phyloP scores from a whole-genome alignment of 78 protist genomes.

The Dictyostelium citrinum region DNA sequence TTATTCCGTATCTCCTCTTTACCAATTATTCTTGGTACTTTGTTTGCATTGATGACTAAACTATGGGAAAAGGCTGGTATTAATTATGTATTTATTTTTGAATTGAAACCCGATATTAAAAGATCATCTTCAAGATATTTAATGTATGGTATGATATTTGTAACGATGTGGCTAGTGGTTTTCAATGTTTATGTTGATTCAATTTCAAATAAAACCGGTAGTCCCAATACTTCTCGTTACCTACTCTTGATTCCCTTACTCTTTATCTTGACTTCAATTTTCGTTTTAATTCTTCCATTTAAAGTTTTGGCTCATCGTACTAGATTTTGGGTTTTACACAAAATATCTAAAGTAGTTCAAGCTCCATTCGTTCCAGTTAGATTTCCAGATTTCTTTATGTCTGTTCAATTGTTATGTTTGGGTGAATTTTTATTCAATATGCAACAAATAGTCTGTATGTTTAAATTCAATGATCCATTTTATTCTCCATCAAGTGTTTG shows the following conservation, averaged over 20 bases:
- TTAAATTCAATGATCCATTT: background rate
- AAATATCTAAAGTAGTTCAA: slow-evolving; percentile 11
- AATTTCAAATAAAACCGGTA: background rate
- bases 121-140: slow-evolving; percentile 40
- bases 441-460: slow-evolving; percentile 57
- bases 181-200: slow-evolving; percentile 30
- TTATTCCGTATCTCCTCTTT: slow-evolving; percentile 17
- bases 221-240: background rate
- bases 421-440: slow-evolving; percentile 64
- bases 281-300: slow-evolving; percentile 19
- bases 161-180: slow-evolving; percentile 13
- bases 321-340: slow-evolving; percentile 40
- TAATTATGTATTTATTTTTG: slow-evolving; percentile 62
- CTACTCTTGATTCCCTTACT: background rate
- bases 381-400: slow-evolving; percentile 61
- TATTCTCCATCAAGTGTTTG: background rate
- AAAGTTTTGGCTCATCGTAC: slow-evolving; percentile 13
- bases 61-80: slow-evolving; percentile 23
- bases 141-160: slow-evolving; percentile 13
- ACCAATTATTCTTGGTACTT: slow-evolving; percentile 31
- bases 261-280: background rate
- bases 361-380: slow-evolving; percentile 57
- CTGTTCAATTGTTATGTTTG: slow-evolving; percentile 36
- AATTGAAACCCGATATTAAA: slow-evolving; percentile 27
- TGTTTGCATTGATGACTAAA: slow-evolving; percentile 14